Conservation (phyloP, 495 filamentous ascomycete genomes). For the Clohesyomyces aquaticus region DNA sequence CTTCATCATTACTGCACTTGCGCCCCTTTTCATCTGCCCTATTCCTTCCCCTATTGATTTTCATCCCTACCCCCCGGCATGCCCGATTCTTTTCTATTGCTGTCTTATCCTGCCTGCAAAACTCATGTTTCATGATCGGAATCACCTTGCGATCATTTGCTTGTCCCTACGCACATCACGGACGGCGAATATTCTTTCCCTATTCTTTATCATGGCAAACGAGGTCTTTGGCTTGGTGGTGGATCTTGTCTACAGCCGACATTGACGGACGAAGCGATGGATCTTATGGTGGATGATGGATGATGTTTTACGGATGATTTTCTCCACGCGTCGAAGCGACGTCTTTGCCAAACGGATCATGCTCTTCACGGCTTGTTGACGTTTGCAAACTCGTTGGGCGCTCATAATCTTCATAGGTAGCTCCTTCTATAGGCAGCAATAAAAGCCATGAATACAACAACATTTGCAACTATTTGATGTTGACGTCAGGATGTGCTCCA, state of each 20-base stretch:
- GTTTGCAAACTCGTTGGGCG: conserved; percentile 13
- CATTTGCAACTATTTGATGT: not conserved
- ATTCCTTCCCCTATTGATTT: not conserved
- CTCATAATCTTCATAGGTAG: not conserved
- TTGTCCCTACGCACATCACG: not conserved
- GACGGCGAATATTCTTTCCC: conserved; percentile 6
- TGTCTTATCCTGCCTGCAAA: conserved; percentile 20
- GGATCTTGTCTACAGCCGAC: not conserved
- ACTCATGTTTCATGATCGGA: not conserved
- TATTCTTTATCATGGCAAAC: conserved; percentile 5
- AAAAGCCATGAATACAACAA: not conserved
- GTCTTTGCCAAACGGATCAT: conserved; percentile 11
- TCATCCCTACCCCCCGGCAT: not conserved
- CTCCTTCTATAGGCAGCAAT: conserved; percentile 2
- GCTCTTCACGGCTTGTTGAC: conserved; percentile 4
- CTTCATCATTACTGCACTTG: conserved; percentile 12
- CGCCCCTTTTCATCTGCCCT: not conserved
- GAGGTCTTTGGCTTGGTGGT: not conserved
- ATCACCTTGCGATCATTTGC: conserved; percentile 1
- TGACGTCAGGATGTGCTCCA: not conserved
- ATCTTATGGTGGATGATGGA: not conserved
- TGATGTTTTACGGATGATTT: not conserved
- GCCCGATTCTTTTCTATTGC: conserved; percentile 11
- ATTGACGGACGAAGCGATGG: not conserved
- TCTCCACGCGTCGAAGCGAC: conserved; percentile 2